These are phyloP conservation scores for Cystofilobasidium capitatum DNA, from an alignment of 768 basidiomycete genomes.

Conservation along the genomic window DNA sequence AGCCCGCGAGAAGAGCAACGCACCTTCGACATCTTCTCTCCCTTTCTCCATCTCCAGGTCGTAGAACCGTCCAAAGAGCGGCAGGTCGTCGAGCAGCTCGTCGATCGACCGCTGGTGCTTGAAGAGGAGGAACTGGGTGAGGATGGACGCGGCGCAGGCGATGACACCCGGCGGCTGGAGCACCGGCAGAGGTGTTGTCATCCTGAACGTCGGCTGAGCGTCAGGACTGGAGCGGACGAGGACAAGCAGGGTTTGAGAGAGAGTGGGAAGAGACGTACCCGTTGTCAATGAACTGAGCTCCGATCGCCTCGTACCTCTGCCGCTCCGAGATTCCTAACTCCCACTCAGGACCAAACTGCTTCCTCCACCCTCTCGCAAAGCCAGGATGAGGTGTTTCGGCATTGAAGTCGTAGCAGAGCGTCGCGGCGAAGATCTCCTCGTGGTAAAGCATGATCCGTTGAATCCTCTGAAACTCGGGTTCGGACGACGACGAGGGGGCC, in stretches of 20 bases:
- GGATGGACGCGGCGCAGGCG: not conserved
- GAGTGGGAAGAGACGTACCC: not conserved
- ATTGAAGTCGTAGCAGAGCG: not conserved
- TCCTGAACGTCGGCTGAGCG: not conserved
- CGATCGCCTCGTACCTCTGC: not conserved
- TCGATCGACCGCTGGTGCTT: not conserved
- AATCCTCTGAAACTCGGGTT: not conserved
- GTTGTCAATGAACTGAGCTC: not conserved
- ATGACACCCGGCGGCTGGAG: not conserved
- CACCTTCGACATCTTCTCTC: not conserved
- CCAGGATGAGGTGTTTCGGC: not conserved
- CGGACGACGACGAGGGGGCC: not conserved
- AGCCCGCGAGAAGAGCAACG: too few relatives aligned
- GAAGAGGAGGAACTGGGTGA: not conserved
- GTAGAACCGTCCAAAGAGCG: not conserved
- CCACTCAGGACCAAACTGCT: not conserved
- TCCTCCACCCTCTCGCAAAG: not conserved
- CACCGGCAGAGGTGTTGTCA: not conserved
- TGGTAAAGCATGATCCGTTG: not conserved
- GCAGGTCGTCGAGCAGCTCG: not conserved
- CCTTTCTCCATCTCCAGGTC: not conserved
- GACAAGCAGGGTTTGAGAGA: not conserved
- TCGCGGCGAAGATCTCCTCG: not conserved
- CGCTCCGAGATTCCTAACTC: not conserved
- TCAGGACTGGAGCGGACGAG: not conserved